Evolutionary conservation across 441 rosid genomes (phyloP).

Genomic region (Lagerstroemia fauriei): DNA sequence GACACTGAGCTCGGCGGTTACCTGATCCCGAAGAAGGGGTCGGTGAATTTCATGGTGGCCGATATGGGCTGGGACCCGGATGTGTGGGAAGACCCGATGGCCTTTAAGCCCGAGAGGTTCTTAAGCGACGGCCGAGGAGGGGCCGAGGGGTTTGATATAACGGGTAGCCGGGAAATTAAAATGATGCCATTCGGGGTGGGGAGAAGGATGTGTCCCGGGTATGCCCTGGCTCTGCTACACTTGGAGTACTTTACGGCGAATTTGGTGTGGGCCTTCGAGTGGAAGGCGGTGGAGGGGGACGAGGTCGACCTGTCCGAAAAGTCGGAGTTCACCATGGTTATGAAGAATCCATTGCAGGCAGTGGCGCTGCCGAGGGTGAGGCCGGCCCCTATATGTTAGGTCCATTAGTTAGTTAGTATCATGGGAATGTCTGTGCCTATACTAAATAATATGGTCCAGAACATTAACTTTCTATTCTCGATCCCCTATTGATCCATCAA

Average conservation of each 20-base stretch:
- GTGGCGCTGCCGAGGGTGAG: too few species aligned
- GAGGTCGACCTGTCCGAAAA: not conserved
- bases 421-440: too few species aligned
- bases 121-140: not conserved
- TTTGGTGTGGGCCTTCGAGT: constrained; percentile 4
- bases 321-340: not conserved
- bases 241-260: constrained; percentile 18
- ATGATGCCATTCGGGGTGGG: constrained; percentile 22
- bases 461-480: too few species aligned
- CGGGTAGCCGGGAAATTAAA: constrained; percentile 15
- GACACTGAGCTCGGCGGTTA: constrained; percentile 13
- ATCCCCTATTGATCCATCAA: too few species aligned
- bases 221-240: constrained; percentile 11
- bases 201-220: constrained; percentile 14
- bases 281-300: constrained; percentile 2
- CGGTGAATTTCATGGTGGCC: constrained; percentile 19
- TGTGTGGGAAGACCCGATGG: constrained; percentile 20
- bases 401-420: too few species aligned
- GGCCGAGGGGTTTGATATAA: constrained; percentile 8
- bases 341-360: not conserved
- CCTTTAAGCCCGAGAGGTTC: constrained; percentile 11
- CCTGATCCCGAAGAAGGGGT: constrained; percentile 12
- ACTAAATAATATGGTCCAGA: too few species aligned
- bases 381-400: too few species aligned
- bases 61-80: constrained; percentile 19